Evolutionary conservation across 2,329 filamentous ascomycete species (phyloP).

Genomic region (Drechslerella coelobrocha): DNA sequence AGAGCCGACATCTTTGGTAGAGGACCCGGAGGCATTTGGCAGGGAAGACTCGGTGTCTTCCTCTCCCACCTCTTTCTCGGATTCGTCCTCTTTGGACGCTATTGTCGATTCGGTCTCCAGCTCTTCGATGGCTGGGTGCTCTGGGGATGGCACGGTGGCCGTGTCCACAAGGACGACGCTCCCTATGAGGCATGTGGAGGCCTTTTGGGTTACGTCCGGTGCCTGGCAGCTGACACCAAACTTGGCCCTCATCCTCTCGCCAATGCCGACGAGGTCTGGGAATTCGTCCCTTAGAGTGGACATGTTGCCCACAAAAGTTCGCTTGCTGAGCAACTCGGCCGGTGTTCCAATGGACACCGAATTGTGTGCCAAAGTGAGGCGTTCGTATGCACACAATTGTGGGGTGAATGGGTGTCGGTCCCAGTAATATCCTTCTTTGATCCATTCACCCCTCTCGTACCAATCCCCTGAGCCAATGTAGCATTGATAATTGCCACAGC

Average conservation of each 20-base stretch:
- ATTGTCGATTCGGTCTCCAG: neutral
- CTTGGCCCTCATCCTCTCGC: constrained; percentile 21
- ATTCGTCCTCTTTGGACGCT: neutral
- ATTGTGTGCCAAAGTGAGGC: constrained; percentile 13
- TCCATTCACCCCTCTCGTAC: neutral
- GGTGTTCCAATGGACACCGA: neutral
- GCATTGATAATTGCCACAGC: neutral
- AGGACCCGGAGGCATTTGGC: constrained; percentile 1
- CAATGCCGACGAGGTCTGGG: neutral
- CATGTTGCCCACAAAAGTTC: neutral
- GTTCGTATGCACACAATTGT: constrained; percentile 24
- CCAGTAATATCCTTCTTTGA: constrained; percentile 23
- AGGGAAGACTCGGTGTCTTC: neutral
- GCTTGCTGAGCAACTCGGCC: constrained; percentile 4
- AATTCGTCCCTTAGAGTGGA: constrained; percentile 9
- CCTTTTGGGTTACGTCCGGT: neutral
- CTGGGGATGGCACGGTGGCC: neutral
- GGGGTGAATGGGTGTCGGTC: constrained; percentile 37
- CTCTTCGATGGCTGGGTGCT: neutral
- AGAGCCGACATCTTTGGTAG: neutral
- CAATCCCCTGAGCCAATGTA: constrained; percentile 4
- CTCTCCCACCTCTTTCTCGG: neutral
- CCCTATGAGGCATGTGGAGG: neutral
- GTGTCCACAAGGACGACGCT: neutral
- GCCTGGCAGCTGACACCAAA: neutral